A percentile compares a stretch with the other conserved stretches of the same genome.
These are phyloP conservation scores for Megacollybia platyphylla DNA, from an alignment of 1,284 basidiomycete species.

Conservation along the genomic window DNA sequence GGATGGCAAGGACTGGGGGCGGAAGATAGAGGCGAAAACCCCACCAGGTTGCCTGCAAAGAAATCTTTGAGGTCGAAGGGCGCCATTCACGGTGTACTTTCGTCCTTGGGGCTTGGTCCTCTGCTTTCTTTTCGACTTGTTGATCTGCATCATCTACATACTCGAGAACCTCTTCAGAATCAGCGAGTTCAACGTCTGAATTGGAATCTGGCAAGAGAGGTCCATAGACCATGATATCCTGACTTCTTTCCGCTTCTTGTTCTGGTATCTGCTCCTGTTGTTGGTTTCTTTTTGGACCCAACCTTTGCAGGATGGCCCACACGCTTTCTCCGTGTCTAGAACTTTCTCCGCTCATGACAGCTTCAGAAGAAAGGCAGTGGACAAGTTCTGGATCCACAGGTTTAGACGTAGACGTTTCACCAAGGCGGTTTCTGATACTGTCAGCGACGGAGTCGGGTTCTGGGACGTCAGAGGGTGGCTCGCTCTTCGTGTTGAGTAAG, in stretches of 20 bases:
- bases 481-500: not conserved
- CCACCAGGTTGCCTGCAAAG: slow-evolving; percentile 69
- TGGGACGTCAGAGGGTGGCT: not conserved
- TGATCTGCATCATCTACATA: slow-evolving; percentile 7
- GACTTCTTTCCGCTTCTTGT: slow-evolving; percentile 18
- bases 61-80: slow-evolving; percentile 57
- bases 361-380: slow-evolving; percentile 36
- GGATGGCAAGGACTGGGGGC: slow-evolving; percentile 50
- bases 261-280: slow-evolving; percentile 8
- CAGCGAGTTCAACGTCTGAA: slow-evolving; percentile 55
- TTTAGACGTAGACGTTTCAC: not conserved
- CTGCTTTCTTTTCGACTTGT: not conserved
- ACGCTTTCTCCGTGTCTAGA: slow-evolving; percentile 35
- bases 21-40: slow-evolving; percentile 67
- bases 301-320: slow-evolving; percentile 42
- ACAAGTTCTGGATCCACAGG: slow-evolving; percentile 27
- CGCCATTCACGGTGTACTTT: slow-evolving; percentile 45
- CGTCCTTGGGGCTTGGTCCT: slow-evolving; percentile 6
- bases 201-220: slow-evolving; percentile 49
- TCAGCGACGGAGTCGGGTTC: not conserved
- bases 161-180: slow-evolving; percentile 42
- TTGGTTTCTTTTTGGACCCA: slow-evolving; percentile 20
- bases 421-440: not conserved
- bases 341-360: slow-evolving; percentile 37
- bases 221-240: slow-evolving; percentile 58